phyloP scores from a whole-genome alignment of 2,329 filamentous ascomycete species.

The Nigrospora osmanthi region DNA sequence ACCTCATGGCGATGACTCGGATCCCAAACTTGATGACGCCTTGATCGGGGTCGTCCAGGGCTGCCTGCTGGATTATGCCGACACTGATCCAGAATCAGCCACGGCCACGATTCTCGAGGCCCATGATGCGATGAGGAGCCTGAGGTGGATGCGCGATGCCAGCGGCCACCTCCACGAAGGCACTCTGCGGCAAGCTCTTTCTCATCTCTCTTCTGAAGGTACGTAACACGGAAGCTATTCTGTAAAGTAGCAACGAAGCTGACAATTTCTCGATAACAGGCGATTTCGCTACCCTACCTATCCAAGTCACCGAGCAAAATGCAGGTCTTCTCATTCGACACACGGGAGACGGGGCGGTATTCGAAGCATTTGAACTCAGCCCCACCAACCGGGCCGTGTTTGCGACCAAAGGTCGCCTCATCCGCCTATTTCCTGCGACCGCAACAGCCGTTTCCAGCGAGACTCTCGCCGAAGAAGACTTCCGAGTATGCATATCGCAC shows the following conservation, averaged over 20 bases:
- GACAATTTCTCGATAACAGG: not conserved
- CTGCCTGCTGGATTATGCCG: not conserved
- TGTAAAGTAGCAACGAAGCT: not conserved
- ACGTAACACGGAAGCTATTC: not conserved
- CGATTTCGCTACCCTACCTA: constrained; percentile 6
- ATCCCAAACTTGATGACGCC: not conserved
- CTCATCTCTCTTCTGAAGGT: not conserved
- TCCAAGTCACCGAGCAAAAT: constrained; percentile 21
- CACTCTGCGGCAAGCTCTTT: not conserved
- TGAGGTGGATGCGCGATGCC: not conserved
- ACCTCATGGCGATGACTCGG: constrained; percentile 8
- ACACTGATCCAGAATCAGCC: not conserved
- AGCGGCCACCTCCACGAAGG: not conserved
- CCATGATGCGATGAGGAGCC: not conserved
- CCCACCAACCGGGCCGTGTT: constrained; percentile 13
- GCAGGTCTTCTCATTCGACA: constrained; percentile 18
- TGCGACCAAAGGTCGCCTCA: constrained; percentile 15
- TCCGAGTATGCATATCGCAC: constrained; percentile 12
- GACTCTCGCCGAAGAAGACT: constrained; percentile 5
- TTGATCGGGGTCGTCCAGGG: not conserved
- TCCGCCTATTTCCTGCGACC: constrained; percentile 17
- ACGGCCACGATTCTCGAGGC: not conserved
- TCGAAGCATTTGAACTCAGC: constrained; percentile 22
- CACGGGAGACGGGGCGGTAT: constrained; percentile 2
- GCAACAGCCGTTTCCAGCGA: constrained; percentile 7